Conservation (phyloP, 208 protist species). For the Baffinella frigidus region DNA sequence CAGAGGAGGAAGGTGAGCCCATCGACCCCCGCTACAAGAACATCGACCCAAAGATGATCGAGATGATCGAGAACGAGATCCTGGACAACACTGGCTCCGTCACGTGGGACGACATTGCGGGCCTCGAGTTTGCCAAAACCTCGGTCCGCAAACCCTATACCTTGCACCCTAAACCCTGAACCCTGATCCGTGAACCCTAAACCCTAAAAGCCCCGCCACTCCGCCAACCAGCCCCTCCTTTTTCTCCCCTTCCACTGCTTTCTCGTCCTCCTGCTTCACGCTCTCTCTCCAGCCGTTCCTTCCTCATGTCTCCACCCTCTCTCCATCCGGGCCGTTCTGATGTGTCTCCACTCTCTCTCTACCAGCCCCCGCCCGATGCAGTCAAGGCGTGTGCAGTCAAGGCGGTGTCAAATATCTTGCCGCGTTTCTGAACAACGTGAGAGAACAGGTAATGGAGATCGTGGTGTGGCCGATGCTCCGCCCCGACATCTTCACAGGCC, state of each 20-base stretch:
- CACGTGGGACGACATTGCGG: slow-evolving; percentile 67
- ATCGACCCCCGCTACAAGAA: slow-evolving; percentile 53
- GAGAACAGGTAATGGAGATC: slow-evolving; percentile 41
- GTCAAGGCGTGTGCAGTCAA: no score
- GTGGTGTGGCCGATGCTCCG: slow-evolving; percentile 76
- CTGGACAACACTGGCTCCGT: slow-evolving; percentile 33
- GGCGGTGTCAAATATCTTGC: no score
- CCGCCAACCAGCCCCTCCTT: not conserved
- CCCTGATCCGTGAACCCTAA: no score
- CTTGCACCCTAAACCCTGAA: no score
- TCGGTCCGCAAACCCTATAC: no score
- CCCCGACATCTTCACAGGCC: slow-evolving; percentile 76
- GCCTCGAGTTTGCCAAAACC: slow-evolving; percentile 76
- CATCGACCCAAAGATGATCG: slow-evolving; percentile 68
- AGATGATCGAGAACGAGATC: slow-evolving; percentile 67
- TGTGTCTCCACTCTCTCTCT: not conserved
- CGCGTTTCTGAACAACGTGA: no score
- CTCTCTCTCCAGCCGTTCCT: not conserved
- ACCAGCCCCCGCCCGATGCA: not conserved
- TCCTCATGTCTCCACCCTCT: not conserved
- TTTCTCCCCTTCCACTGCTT: not conserved
- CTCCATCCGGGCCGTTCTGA: no score
- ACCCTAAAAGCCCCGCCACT: not conserved
- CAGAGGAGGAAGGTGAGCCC: slow-evolving; percentile 18
- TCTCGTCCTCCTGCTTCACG: no score